Evolutionary conservation across 305 asterid genomes (phyloP), one percentile per base, ranked within the genome.

Genomic region (Solanum hybrid): DNA sequence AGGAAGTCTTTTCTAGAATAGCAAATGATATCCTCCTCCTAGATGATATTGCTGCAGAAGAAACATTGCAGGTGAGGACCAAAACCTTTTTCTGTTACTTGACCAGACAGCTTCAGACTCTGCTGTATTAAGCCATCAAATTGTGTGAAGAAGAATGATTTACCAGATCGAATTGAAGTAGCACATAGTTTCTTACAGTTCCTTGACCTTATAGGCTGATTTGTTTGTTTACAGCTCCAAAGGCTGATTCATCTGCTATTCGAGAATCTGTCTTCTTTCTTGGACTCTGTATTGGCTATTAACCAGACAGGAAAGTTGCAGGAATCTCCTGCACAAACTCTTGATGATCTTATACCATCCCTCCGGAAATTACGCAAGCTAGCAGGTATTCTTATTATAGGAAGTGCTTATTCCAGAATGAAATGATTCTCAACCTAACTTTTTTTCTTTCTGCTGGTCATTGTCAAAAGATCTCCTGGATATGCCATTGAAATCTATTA

Each of bases 31-130:
- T 97, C 90, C 99, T 97, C 87, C 93, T 93, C 38, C 91, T 97
- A 89, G 98, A 96, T 92, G 99, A 97, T 89, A 94, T 97, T 98
- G 99, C 99, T 3, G 98, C 98, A 34, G 99, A 96, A 86, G 99
- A 97, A 94, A 97, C 99, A 86, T 92, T 96, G 93, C 99, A 95
- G 98, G 99, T 95, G 86, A 76, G 73, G 66, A 79, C 4, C 66
- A 64, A 84, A 46, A 71, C 22, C 27, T 20, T 34, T 37, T 24
- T 40, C 69, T 38, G 64, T 27, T 77, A 90, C 86, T 80, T 26
- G 69, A 80, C 86, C 69, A 80, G 86, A 26, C 17, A 40, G 69
- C 86, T 80, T 32, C 56, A 26, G 73, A 56, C 34, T 78, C 79
- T 86, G 40, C 36, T 46, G 82, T 56, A 60, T 79, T 82, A 90